Base-by-base conservation (phyloP, 2,329 filamentous ascomycete genomes). In the Fusarium sp. region DNA sequence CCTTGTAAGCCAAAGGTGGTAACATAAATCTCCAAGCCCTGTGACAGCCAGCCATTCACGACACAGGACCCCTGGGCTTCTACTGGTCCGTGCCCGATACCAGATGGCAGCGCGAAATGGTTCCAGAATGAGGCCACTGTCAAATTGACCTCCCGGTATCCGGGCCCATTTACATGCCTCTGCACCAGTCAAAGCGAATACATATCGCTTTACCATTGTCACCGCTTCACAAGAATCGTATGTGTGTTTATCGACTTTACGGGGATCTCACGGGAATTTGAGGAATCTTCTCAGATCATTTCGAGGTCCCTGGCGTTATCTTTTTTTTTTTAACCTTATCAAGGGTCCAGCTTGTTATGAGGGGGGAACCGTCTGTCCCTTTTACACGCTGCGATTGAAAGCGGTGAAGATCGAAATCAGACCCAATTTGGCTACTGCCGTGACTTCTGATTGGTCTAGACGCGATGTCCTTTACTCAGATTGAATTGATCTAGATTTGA, bases 91-190 rank as follows among this genome's bases (percentile, higher is more conserved):
- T 72, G 69, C 46, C n/a, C 58, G 44, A 57, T 68, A 72, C 63
- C 38, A 70, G 68, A 70, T 70, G 63, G 56, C 50, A 63, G 65
- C 54, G 31, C 63, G 63, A 63, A 72, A 75, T 75, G 74, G 72
- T 71, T 68, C 70, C 71, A 79, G 74, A 77, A 79, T 80, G 77
- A 79, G 77, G 74, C 79, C 77, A 80, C 77, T 69, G 53, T 38
- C 55, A 61, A 69, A 66, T 62, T 69, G 66, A 61, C 50, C 59
- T 79, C 74, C 78, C 77, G 78, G 59, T 66, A 75, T 77, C 77
- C 77, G 77, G 59, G 55, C 42, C 70, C 69, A 72, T 53, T 42
- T 56, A 57, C 60, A 72, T 33, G 38, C 13, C 41, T 38, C 16
- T 44, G 39, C 39, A 63, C 64, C 68, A 71, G 68, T 69, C 56